phyloP scores from a whole-genome alignment of 2,329 filamentous ascomycete species.

The Paramyrothecium sp. region DNA sequence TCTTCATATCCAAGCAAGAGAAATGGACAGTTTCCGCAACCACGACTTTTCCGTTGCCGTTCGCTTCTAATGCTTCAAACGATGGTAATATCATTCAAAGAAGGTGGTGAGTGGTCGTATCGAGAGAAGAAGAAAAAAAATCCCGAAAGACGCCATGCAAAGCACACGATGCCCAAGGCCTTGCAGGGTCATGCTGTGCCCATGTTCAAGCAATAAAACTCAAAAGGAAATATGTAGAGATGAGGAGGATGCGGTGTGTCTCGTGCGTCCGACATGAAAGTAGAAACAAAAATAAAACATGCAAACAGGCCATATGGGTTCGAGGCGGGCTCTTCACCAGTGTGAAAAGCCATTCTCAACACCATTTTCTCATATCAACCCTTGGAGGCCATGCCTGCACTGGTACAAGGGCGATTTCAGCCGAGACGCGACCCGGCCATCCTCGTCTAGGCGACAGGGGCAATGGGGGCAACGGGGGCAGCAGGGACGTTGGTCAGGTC shows the following conservation, averaged over 20 bases:
- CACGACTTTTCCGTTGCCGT: neutral
- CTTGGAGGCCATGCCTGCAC: constrained; percentile 6
- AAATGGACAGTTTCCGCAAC: constrained; percentile 6
- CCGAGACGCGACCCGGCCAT: constrained; percentile 9
- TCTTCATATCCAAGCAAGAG: neutral
- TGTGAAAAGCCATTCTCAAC: neutral
- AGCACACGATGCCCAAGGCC: constrained; percentile 19
- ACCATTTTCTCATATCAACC: neutral
- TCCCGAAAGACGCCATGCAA: constrained; percentile 26
- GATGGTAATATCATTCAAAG: constrained; percentile 12
- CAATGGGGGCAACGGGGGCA: constrained; percentile 44
- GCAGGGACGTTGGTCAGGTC: constrained; percentile 40
- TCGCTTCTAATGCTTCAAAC: constrained; percentile 2
- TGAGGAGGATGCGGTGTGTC: neutral
- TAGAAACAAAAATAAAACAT: neutral
- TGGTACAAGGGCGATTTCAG: constrained; percentile 5
- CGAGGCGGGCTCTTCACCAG: neutral
- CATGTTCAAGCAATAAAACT: constrained; percentile 27
- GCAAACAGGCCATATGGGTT: neutral
- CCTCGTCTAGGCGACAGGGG: constrained; percentile 34
- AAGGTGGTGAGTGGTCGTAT: constrained; percentile 22
- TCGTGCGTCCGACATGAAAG: neutral
- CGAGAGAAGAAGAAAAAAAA: constrained; percentile 11
- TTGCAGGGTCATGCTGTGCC: constrained; percentile 24
- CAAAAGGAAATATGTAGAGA: constrained; percentile 19